Base-by-base conservation (phyloP, 2,329 filamentous ascomycete genomes). In the Orbilia oligospora region DNA sequence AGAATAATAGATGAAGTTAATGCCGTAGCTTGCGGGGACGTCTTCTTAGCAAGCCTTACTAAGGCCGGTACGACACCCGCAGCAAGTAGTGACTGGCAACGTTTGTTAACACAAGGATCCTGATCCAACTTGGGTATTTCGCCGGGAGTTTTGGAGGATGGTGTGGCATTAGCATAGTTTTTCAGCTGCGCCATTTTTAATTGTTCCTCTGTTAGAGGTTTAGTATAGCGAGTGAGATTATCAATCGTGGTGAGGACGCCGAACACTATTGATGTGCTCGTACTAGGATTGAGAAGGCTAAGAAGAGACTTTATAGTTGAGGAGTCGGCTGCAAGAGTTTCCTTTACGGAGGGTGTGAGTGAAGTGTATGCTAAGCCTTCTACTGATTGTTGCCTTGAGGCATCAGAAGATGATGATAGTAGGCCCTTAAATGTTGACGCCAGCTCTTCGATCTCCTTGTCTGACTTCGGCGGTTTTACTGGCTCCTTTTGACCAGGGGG, bases 281-380 rank as follows among this genome's bases (percentile, higher is more conserved):
- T 90, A 87, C 14, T 88, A 86, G 71, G 89, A 87, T 66, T 97
- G 88, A 4, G 98, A 87, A 66, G 89, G 80, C 89, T 67, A 4
- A 82, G 48, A 18, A 82, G 79, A 12, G 76, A 81, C 48, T 73
- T 89, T 33, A 98, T 85, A 58, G 98, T 90, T 6, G 86, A 84
- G 3, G 86, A 83, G 83, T 97, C 92, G 61, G 88, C 87, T 12
- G 90, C 89, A 9, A 98, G 87, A 61, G 90, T 89, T 83, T 98
- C 93, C 84, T 97, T 97, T 73, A 97, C 90, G 76, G 89, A 90
- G 5, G 95, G 90, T 82, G 93, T 93, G 44, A 98, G 88, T 9
- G 95, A 97, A 3, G 94, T 91, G 84, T 97, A 98, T 14, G 95
- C 96, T 77, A 99, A 87, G 5, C 95, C 96, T 85, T 99, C 96